Evolutionary conservation across 1,284 basidiomycete genomes (phyloP), one percentile per base, ranked within the genome.

Genomic region (Mrakiaceae sp.): DNA sequence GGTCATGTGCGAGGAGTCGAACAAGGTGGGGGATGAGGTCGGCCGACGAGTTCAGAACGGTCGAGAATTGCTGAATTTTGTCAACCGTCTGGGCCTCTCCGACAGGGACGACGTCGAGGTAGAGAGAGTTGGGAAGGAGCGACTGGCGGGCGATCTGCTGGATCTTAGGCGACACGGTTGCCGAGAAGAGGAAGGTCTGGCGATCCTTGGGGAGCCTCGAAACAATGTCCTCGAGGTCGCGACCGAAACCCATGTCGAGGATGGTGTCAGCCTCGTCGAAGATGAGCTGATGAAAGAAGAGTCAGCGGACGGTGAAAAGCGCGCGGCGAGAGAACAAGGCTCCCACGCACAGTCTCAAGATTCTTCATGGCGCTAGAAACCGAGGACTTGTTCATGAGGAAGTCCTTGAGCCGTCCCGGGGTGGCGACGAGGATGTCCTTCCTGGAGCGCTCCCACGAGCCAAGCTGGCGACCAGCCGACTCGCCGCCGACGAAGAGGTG

Each of bases 211-310:
- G 89, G n/a, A 98, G 79, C 69, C 81, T 81, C 2, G 79, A 71
- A 47, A 83, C 78, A 71, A 98, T 93, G 1, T 81, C 82, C 50
- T 90, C 83, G 56, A 98, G 85, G 69, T 96, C 93, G 56, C 88
- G 84, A 8, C 88, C 83, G 84, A 98, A 98, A 69, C 95, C 95
- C 87, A 97, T 90, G 69, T 97, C 93, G 53, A 98, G 81, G 11
- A 98, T 81, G 0, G 90, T 95, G 75, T 98, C 96, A 9, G 93
- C 93, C 77, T 98, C 95, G 73, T 98, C 95, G 62, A 98, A 80
- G 67, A 98, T 81, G 64, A 98, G 81, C 85, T 90, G 71, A 49
- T 60, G 51, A 67, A 14, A 49, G 40, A 27, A 48, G 12, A 59
- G 44, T 7, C 43, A 27, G 27, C 14, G 12, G 42, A 54, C 5